Conservation (phyloP, 176 grass and related monocot genomes). For the Poa pratensis region DNA sequence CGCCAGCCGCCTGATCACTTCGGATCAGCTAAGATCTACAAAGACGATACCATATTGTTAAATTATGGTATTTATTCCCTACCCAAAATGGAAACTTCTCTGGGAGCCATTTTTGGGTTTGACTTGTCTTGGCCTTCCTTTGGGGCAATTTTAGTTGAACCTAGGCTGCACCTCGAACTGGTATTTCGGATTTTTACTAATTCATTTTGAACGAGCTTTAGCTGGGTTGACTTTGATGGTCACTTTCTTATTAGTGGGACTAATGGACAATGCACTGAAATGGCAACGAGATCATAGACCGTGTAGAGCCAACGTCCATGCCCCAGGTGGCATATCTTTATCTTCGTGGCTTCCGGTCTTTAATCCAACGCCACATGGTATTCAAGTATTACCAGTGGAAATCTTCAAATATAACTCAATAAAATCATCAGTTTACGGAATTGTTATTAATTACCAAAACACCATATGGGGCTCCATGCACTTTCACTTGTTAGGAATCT, state of each 20-base stretch:
- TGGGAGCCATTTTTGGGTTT: neutral
- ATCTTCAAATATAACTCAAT: too few species aligned
- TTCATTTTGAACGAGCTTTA: neutral
- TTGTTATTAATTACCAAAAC: too few species aligned
- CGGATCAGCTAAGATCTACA: constrained; percentile 31
- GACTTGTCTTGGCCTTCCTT: too few species aligned
- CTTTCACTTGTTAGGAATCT: too few species aligned
- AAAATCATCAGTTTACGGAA: too few species aligned
- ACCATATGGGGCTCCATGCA: too few species aligned
- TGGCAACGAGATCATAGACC: neutral
- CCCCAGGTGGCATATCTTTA: neutral
- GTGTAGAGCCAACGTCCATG: neutral
- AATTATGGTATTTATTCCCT: constrained; percentile 17
- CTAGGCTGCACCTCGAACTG: neutral
- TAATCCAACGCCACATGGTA: too few species aligned
- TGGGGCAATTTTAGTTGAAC: neutral
- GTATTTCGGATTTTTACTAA: neutral
- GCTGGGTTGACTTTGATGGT: neutral
- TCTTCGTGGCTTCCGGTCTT: too few species aligned
- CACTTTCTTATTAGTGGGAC: neutral
- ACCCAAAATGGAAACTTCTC: neutral
- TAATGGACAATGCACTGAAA: neutral
- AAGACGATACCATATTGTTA: constrained; percentile 3
- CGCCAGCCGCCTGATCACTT: neutral
- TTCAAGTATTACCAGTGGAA: too few species aligned